These are phyloP conservation scores for Isabelozyma heimii DNA, from an alignment of 805 yeast genomes.

Conservation along the genomic window DNA sequence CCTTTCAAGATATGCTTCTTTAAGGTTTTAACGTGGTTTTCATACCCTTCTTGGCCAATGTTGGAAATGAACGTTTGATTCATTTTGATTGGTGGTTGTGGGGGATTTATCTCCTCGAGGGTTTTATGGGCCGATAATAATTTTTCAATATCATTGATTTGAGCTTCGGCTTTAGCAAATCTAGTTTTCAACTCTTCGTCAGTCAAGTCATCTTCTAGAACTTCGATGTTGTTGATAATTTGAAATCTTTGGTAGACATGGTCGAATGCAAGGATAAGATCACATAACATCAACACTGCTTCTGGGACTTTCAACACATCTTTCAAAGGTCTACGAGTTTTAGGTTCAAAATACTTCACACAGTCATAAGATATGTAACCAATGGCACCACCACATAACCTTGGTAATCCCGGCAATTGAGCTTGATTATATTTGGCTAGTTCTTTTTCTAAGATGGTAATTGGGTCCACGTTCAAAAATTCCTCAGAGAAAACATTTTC, in stretches of 20 bases:
- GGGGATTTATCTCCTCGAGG: slow-evolving; percentile 55
- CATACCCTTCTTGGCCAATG: slow-evolving; percentile 92
- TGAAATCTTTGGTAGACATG: slow-evolving; percentile 93
- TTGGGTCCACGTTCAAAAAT: slow-evolving; percentile 69
- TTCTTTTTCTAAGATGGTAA: slow-evolving; percentile 70
- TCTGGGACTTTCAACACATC: slow-evolving; percentile 89
- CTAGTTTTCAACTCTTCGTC: slow-evolving; percentile 35
- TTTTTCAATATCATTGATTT: slow-evolving; percentile 55
- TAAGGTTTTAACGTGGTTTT: slow-evolving; percentile 68
- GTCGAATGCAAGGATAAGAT: slow-evolving; percentile 87
- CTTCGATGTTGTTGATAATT: slow-evolving; percentile 74
- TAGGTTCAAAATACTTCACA: slow-evolving; percentile 94
- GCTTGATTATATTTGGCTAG: slow-evolving; percentile 65
- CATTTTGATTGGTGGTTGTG: slow-evolving; percentile 68
- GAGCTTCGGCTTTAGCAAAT: slow-evolving; percentile 51
- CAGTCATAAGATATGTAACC: slow-evolving; percentile 97
- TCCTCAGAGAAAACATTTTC: slow-evolving; percentile 23
- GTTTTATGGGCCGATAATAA: slow-evolving; percentile 46
- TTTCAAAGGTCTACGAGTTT: slow-evolving; percentile 67
- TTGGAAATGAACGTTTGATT: slow-evolving; percentile 78
- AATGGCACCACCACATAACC: slow-evolving; percentile 90
- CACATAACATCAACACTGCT: slow-evolving; percentile 87
- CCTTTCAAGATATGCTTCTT: slow-evolving; percentile 85
- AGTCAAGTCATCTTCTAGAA: slow-evolving; percentile 30
- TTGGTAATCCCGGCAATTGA: slow-evolving; percentile 77